Evolutionary conservation across 352 stramenopile species (phyloP).

Genomic region (Pythium plurisporium): DNA sequence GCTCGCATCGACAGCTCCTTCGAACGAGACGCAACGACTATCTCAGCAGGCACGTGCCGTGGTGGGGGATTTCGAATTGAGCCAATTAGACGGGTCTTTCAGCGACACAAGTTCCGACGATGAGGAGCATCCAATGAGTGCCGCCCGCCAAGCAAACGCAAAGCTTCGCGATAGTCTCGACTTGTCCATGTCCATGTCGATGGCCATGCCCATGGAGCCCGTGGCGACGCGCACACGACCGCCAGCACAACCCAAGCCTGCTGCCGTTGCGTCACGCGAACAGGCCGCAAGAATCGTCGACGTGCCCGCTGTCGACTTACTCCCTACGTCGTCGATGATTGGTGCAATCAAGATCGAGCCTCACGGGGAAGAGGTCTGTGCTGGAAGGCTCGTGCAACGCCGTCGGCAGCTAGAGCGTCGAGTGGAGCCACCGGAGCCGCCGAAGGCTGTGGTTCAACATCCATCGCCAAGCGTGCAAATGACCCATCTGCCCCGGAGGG

Average conservation of each 20-base stretch:
- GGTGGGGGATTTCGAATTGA: slow-evolving; percentile 34
- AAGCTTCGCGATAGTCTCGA: slow-evolving; percentile 51
- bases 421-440: neutral
- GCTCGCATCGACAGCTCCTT: neutral
- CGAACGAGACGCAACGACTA: neutral
- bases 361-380: slow-evolving; percentile 7
- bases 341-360: neutral
- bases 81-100: slow-evolving; percentile 19
- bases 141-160: neutral
- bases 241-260: neutral
- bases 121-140: neutral
- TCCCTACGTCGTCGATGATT: too few relatives aligned
- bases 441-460: too few relatives aligned
- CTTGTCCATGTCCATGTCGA: slow-evolving; percentile 53
- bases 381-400: slow-evolving; percentile 35
- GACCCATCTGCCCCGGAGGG: too few relatives aligned
- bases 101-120: slow-evolving; percentile 18
- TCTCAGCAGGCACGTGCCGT: too few relatives aligned
- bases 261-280: too few relatives aligned
- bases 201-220: slow-evolving; percentile 4
- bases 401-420: slow-evolving; percentile 36
- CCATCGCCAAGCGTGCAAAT: too few relatives aligned
- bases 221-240: neutral
- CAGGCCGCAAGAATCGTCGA: neutral
- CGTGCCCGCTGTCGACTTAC: too few relatives aligned